Conservation (phyloP, 2,329 filamentous ascomycete species). For the Fusarium sp. region DNA sequence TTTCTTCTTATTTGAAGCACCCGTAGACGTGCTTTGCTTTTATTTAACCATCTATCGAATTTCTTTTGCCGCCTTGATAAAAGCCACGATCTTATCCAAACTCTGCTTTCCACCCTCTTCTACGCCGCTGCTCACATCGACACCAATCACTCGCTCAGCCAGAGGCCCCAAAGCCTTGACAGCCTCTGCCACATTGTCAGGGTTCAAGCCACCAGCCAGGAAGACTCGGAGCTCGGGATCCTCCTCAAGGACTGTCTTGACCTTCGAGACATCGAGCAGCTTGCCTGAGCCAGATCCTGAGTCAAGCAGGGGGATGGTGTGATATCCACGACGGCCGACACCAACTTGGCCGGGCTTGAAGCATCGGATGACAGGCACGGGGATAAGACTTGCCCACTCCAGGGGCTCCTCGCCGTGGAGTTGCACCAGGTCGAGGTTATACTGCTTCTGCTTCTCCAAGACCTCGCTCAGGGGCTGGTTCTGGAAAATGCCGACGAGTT, state of each 20-base stretch:
- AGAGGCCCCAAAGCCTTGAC: conserved; percentile 72
- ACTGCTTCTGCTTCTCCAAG: conserved; percentile 78
- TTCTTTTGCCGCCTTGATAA: conserved; percentile 80
- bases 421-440: conserved; percentile 89
- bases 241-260: conserved; percentile 72
- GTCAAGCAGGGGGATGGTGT: conserved; percentile 86
- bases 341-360: conserved; percentile 84
- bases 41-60: conserved; percentile 55
- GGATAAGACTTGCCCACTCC: conserved; percentile 90
- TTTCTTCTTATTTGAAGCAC: not conserved
- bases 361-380: conserved; percentile 88
- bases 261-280: conserved; percentile 76
- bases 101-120: conserved; percentile 86
- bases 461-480: conserved; percentile 89
- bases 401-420: conserved; percentile 92
- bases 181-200: conserved; percentile 79
- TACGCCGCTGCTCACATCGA: conserved; percentile 96
- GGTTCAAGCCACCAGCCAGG: conserved; percentile 85
- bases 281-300: conserved; percentile 88
- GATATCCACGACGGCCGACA: conserved; percentile 80
- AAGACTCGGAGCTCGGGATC: conserved; percentile 81
- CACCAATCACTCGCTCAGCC: conserved; percentile 75
- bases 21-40: not conserved
- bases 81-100: conserved; percentile 81
- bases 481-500: conserved; percentile 93